Base-by-base conservation (phyloP, 768 basidiomycete species). In the Tephrocybe sp. region DNA sequence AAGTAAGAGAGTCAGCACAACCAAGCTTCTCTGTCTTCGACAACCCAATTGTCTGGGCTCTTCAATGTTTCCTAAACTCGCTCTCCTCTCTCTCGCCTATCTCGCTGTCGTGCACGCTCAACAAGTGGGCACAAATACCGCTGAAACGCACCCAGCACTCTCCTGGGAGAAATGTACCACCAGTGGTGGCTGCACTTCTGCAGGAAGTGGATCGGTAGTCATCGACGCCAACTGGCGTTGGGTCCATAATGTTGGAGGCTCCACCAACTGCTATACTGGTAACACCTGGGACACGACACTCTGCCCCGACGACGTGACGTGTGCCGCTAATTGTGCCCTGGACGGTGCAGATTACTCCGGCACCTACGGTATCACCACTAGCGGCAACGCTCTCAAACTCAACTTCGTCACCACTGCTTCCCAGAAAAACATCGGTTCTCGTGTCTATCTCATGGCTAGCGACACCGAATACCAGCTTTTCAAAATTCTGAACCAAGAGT, bases 191-290 rank as follows among this genome's bases (percentile, higher is more conserved):
- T 79, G 79, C 69, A 68, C 64, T 15, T 70, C 69, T n/a, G 59
- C 62, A 34, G 52, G 60, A 18, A 30, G 49, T n/a, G 68, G 69
- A 4, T 42, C 62, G 21, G 69, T 83, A 57, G 73, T 75, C 26
- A 72, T 83, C 62, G 80, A 81, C 64, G 56, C 75, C 53, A 80
- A 81, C 71, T 82, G 78, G 78, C 77, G 80, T 54, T 81, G 77
- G 78, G 61, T 75, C 30, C 76, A 79, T 64, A 60, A 60, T 36
- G 66, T 62, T 51, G 56, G 55, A 42, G 61, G 60, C 31, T 65
- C 65, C 65, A 69, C 65, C 50, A 72, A 72, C 64, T 74, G 80
- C 61, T 80, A 81, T 71, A 79, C 75, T 52, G 80, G 80, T 16
- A 81, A 82, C 69, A 63, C 69, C 13, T 83, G 79, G 79, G 69